phyloP scores from a whole-genome alignment of 805 yeast species.

The Saturnispora serradocipensis region DNA sequence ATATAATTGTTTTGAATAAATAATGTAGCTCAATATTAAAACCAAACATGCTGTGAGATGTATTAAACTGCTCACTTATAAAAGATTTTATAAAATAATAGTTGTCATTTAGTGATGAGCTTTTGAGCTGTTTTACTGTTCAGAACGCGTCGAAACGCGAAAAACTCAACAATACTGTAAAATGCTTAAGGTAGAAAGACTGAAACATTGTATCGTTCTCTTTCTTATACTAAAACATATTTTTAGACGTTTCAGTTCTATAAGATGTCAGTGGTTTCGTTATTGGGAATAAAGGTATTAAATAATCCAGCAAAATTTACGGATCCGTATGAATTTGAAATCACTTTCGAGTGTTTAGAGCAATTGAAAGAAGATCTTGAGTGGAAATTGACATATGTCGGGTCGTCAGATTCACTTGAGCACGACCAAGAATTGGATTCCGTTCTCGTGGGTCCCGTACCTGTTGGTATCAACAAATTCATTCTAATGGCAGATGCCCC shows the following conservation, averaged over 20 bases:
- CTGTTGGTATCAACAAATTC: conserved; percentile 92
- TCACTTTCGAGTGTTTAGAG: conserved; percentile 94
- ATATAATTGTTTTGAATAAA: too few relatives aligned
- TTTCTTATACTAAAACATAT: not conserved
- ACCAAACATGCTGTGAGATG: too few relatives aligned
- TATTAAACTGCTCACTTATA: too few relatives aligned
- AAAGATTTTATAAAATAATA: not conserved
- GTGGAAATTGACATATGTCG: conserved; percentile 96
- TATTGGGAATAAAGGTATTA: conserved; percentile 82
- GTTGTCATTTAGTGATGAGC: not conserved
- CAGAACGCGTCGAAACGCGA: not conserved
- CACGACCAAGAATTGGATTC: conserved; percentile 97
- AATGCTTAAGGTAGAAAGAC: not conserved
- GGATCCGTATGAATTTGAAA: conserved; percentile 92
- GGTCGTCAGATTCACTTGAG: conserved; percentile 86
- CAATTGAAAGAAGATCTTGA: conserved; percentile 87
- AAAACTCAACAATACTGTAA: not conserved
- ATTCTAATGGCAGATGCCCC: conserved; percentile 95
- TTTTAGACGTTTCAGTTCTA: not conserved
- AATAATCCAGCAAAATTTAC: conserved; percentile 92
- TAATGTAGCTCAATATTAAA: too few relatives aligned
- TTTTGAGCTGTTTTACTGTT: not conserved
- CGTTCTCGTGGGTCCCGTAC: conserved; percentile 96
- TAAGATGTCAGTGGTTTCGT: conserved; percentile 83
- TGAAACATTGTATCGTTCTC: not conserved